Evolutionary conservation across 2,329 filamentous ascomycete species (phyloP), one percentile per base, ranked within the genome.

Genomic region (Botryotinia globosa): DNA sequence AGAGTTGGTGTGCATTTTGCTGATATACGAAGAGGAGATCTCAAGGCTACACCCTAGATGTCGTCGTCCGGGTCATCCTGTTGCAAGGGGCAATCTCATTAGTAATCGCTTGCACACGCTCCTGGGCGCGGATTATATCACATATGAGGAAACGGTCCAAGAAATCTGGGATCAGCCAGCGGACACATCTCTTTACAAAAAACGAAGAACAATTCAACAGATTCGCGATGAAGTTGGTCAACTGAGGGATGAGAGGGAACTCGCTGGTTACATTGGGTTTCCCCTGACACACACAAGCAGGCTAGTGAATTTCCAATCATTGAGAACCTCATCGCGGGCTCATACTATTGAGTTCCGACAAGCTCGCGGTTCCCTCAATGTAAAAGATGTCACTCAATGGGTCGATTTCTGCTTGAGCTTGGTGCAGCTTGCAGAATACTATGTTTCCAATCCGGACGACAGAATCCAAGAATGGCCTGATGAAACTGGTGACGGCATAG

Each of bases 11-110:
- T n/a, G 72, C 4, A 65, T 79, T 16, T 56, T 78, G 16, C 16
- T 79, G 2, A 64, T 79, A n/a, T 79, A 77, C 64, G 77, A 79
- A 72, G 73, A 78, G 20, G 73, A 77, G 32, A 77, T 78, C 12
- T 75, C 76, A 37, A 69, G 69, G 4, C 71, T 78, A 10, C 77
- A 78, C 45, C 75, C 78, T 18, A 68, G 65, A 62, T 77, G 74
- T 69, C 73, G 77, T n/a, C 73, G 75, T 14, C 76, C 75, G 4
- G 67, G 67, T 1, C 75, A 79, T 63, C 48, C 29, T 12, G 72
- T 66, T 29, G 58, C 74, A 58, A 37, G 29, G 7, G 54, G 73
- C 6, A 73, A 72, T 4, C 22, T 75, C 32, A 73, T 75, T 29
- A 79, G 76, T 45, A 79, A 79, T 58, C 76, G 76, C 3, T 29